These are phyloP conservation scores for Rhizoclosmatium sp. DNA, from an alignment of 192 early-diverging fungal species.

Conservation along the genomic window DNA sequence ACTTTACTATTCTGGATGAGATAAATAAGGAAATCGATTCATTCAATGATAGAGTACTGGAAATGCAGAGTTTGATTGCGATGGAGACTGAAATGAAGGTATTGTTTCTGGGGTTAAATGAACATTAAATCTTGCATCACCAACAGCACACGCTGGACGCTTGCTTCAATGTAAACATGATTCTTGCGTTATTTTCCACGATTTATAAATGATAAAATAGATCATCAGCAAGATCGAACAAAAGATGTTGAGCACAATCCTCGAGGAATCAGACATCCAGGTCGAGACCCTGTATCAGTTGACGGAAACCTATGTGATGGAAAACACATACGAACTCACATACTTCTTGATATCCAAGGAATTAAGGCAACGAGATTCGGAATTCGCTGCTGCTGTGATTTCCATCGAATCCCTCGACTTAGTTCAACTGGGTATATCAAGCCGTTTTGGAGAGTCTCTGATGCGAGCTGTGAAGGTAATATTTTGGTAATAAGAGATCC, in stretches of 20 bases:
- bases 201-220: neutral
- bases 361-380: slow-evolving; percentile 31
- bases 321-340: slow-evolving; percentile 49
- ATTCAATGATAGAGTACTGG: slow-evolving; percentile 20
- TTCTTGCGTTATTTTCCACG: neutral
- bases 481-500: too few species aligned
- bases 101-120: neutral
- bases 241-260: neutral
- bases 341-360: slow-evolving; percentile 39
- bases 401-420: slow-evolving; percentile 33
- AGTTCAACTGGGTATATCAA: slow-evolving; percentile 32
- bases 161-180: slow-evolving; percentile 14
- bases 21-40: neutral
- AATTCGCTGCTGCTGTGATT: slow-evolving; percentile 15
- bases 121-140: neutral
- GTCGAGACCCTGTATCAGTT: slow-evolving; percentile 12
- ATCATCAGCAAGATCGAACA: slow-evolving; percentile 1
- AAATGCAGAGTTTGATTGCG: neutral
- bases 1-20: neutral
- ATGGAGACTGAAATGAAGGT: slow-evolving; percentile 17
- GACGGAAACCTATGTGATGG: slow-evolving; percentile 45
- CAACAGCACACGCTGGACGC: slow-evolving; percentile 6
- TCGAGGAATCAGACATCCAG: slow-evolving; percentile 6
- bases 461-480: slow-evolving; percentile 32
- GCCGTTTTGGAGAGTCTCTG: slow-evolving; percentile 26